Conservation (phyloP, 2,329 filamentous ascomycete genomes). For the Eutypella sp. region DNA sequence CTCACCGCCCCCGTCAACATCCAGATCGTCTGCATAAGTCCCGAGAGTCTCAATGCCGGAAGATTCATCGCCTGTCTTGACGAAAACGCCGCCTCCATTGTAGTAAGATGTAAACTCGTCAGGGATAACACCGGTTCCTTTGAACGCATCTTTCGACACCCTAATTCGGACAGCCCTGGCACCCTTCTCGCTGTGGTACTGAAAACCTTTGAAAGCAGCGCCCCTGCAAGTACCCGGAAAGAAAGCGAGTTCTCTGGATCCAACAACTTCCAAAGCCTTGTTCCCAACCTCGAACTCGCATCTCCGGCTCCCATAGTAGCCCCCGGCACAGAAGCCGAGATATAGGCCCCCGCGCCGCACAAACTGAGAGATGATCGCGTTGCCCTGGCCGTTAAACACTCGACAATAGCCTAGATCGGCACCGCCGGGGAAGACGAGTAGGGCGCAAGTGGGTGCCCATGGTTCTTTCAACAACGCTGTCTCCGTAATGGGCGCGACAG, state of each 20-base stretch:
- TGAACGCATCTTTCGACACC: conserved; percentile 57
- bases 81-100: conserved; percentile 92
- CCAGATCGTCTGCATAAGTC: conserved; percentile 67
- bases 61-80: conserved; percentile 60
- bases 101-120: conserved; percentile 74
- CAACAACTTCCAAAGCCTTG: conserved; percentile 75
- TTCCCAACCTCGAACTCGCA: conserved; percentile 94
- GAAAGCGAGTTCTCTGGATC: conserved; percentile 78
- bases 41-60: conserved; percentile 76
- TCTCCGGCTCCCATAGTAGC: conserved; percentile 75
- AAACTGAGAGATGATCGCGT: conserved; percentile 76
- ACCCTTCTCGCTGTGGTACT: conserved; percentile 82
- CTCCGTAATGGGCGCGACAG: conserved; percentile 79
- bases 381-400: conserved; percentile 81
- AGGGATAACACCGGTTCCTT: conserved; percentile 43
- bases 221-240: conserved; percentile 84
- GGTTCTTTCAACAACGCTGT: conserved; percentile 82
- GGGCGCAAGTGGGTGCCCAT: conserved; percentile 79
- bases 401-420: conserved; percentile 92
- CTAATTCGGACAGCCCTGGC: conserved; percentile 66
- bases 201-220: conserved; percentile 81
- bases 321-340: conserved; percentile 89
- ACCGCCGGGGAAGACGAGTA: conserved; percentile 88
- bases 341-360: conserved; percentile 82
- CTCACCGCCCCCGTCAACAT: conserved; percentile 69